Percentiles rank a stretch among this genome's conserved stretches.
These are phyloP conservation scores for Magnolia officinalis DNA, from an alignment of 164 flowering plant genomes.

Conservation along the genomic window DNA sequence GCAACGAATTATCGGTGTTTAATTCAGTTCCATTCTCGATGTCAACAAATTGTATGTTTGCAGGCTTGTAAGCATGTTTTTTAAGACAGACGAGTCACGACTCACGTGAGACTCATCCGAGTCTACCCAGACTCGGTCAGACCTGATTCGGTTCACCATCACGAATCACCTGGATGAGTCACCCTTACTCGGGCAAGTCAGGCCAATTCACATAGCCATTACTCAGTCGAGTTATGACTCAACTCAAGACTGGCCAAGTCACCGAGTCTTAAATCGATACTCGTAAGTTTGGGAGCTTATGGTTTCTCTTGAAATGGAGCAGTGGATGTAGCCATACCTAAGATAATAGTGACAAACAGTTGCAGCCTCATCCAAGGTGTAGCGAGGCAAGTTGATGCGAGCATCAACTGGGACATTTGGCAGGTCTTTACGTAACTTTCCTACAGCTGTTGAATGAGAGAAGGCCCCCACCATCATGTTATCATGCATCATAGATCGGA, in stretches of 20 bases:
- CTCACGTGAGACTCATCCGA: too few species aligned
- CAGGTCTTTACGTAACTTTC: constrained; percentile 79
- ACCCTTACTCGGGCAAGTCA: too few species aligned
- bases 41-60: neutral
- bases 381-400: constrained; percentile 71
- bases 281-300: too few species aligned
- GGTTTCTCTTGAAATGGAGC: too few species aligned
- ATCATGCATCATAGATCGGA: constrained; percentile 79
- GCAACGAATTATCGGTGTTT: neutral
- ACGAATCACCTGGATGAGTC: too few species aligned
- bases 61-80: neutral
- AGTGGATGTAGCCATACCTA: constrained; percentile 46
- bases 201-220: too few species aligned
- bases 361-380: constrained; percentile 82
- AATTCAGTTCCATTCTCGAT: neutral
- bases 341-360: constrained; percentile 84
- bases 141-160: too few species aligned
- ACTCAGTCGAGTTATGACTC: too few species aligned
- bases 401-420: constrained; percentile 89
- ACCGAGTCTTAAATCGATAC: too few species aligned
- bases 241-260: too few species aligned
- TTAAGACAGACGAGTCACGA: too few species aligned
- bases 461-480: constrained; percentile 99
- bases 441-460: constrained; percentile 98
- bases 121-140: too few species aligned